phyloP scores from a whole-genome alignment of 2,329 filamentous ascomycete genomes.

The Aspergillus pseudoterreus region DNA sequence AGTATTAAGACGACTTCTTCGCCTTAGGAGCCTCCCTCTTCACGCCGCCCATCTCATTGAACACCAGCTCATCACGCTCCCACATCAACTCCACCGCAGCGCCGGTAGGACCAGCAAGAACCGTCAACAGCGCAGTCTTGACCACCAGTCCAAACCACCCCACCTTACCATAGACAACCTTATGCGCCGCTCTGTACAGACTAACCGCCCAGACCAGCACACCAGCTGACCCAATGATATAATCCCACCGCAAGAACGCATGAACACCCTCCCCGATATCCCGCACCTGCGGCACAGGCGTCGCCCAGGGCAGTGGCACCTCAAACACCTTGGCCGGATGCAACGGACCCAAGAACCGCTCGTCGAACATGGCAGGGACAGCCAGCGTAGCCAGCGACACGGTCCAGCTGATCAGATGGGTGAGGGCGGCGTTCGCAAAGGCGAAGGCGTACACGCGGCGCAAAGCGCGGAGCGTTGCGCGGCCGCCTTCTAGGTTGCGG shows the following conservation, averaged over 20 bases:
- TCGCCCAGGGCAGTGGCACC: conserved; percentile 32
- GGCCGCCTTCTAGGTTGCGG: conserved; percentile 15
- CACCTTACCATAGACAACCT: conserved; percentile 21
- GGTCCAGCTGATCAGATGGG: conserved; percentile 40
- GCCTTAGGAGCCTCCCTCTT: conserved; percentile 27
- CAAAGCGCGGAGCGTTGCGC: conserved; percentile 28
- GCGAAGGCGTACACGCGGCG: conserved; percentile 42
- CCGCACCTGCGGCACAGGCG: conserved; percentile 24
- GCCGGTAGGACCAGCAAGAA: conserved; percentile 43
- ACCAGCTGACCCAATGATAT: conserved; percentile 41
- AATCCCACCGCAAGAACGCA: conserved; percentile 49
- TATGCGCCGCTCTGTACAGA: conserved; percentile 31
- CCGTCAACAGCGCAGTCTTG: conserved; percentile 34
- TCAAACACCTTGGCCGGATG: conserved; percentile 39
- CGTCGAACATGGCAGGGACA: conserved; percentile 33
- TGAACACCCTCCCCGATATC: conserved; percentile 41
- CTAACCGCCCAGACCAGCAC: conserved; percentile 46
- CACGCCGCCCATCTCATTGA: conserved; percentile 32
- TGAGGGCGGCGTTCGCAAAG: conserved; percentile 36
- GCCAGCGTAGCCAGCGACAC: conserved; percentile 38
- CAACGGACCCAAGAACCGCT: conserved; percentile 29
- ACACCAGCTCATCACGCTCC: conserved; percentile 47
- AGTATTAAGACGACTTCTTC: conserved; percentile 22
- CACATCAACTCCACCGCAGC: conserved; percentile 46
- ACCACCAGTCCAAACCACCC: conserved; percentile 25